Base-by-base conservation (phyloP, 164 flowering plant genomes). In the Annona cherimola region DNA sequence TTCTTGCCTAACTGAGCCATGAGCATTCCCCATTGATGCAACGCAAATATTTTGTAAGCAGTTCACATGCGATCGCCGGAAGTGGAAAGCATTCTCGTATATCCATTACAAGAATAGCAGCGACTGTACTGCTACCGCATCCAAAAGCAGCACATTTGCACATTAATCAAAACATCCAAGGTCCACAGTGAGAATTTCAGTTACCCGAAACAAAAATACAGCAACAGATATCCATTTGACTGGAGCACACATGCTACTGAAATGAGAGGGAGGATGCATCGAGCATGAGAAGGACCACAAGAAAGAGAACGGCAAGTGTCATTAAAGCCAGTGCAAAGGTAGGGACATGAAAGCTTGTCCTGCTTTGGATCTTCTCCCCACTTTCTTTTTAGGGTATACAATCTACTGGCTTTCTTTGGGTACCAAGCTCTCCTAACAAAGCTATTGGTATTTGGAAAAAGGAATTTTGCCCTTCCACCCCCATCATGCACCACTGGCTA, bases 341-440 rank as follows among this genome's bases (percentile, higher is more conserved):
- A 26, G 35, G 35, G 35, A 26, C 35, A 26, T 26, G 35, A 26
- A 26, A 26, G 35, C 35, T 26, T 1, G 35, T 1, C 35, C 35
- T 26, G 35, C 65, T 62, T 41, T 18, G 16, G 14, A 16, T 18
- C 14, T 50, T 50, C 57, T 9, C 57, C 57, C 50, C 50, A 5
- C 57, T 50, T 40, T 64, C 67, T 64, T 42, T 12, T 40, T 39
- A 11, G 44, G 66, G 45, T 40, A 42, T 40, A n/a, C 43, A 64
- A 41, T 44, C 67, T 44, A 64, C 67, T 42, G 18, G n/a, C 43
- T 64, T 64, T 64, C 44, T 64, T 64, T 42, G 67, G 44, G 6
- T 40, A 41, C 16, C 2, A n/a, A 42, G 16, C 45, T 16, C 42
- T 18, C 67, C 41, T 19, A 64, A 64, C 16, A 64, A 64, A 64